Evolutionary conservation across 2,329 filamentous ascomycete genomes (phyloP).

Genomic region (Pestalotiopsis sp.): DNA sequence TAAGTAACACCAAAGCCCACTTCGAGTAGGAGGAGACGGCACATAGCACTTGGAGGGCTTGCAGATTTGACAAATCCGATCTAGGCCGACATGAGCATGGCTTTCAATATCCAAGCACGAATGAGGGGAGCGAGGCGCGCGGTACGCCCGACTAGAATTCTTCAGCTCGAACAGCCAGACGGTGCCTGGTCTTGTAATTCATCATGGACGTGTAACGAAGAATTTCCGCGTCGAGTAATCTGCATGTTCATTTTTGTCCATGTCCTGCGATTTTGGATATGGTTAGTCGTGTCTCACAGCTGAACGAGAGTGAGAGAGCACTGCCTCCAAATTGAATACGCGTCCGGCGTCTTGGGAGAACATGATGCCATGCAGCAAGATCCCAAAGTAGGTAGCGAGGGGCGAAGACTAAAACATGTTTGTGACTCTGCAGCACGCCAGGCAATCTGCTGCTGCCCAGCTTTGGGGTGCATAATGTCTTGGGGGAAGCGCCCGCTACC

Average conservation of each 20-base stretch:
- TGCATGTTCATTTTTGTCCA: not conserved
- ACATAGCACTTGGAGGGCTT: not conserved
- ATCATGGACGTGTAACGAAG: not conserved
- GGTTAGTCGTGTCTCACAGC: not conserved
- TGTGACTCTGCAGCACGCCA: not conserved
- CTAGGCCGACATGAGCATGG: not conserved
- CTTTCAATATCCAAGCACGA: not conserved
- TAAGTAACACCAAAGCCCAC: not conserved
- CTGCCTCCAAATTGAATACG: too few species aligned
- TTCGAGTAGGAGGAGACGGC: not conserved
- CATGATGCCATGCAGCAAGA: not conserved
- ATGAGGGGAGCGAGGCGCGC: not conserved
- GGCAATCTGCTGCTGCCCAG: not conserved
- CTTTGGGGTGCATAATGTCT: not conserved
- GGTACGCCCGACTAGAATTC: not conserved
- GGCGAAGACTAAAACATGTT: not conserved
- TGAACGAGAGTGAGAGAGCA: not conserved
- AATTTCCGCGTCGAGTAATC: not conserved
- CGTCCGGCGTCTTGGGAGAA: not conserved
- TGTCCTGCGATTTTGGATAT: not conserved
- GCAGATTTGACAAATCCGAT: not conserved
- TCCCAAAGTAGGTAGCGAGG: not conserved
- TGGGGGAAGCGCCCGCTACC: not conserved
- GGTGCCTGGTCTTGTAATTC: not conserved
- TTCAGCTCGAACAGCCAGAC: not conserved